These are phyloP conservation scores for Dictyostelium brefeldianum DNA, from an alignment of 78 protist genomes.

Conservation along the genomic window DNA sequence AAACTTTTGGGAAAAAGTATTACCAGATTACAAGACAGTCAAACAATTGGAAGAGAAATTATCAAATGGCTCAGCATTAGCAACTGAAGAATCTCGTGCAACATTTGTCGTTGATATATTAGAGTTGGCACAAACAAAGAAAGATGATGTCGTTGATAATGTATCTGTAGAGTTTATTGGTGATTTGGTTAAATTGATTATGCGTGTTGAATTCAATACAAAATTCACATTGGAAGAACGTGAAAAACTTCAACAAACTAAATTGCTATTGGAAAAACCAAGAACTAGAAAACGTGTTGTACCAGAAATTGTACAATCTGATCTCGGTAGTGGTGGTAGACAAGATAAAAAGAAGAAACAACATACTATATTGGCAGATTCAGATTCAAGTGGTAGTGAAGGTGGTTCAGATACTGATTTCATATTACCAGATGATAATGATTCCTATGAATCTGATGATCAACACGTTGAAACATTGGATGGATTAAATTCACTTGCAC, in stretches of 20 bases:
- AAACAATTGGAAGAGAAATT: conserved; percentile 69
- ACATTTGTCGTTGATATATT: conserved; percentile 48
- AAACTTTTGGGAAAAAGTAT: conserved; percentile 90
- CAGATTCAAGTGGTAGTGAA: conserved; percentile 24
- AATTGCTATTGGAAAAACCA: conserved; percentile 56
- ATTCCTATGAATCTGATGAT: conserved; percentile 21
- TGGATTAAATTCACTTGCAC: not conserved
- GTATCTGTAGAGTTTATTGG: conserved; percentile 61
- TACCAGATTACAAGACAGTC: conserved; percentile 84
- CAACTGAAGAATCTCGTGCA: conserved; percentile 46
- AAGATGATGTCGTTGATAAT: conserved; percentile 37
- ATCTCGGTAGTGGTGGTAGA: not conserved
- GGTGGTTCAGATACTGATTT: conserved; percentile 53
- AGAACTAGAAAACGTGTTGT: conserved; percentile 73
- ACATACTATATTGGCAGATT: not conserved
- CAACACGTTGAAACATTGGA: conserved; percentile 4
- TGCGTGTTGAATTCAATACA: conserved; percentile 69
- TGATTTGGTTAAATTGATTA: conserved; percentile 52
- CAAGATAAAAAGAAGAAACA: conserved; percentile 33
- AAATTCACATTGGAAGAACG: conserved; percentile 44
- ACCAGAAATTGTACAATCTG: conserved; percentile 52
- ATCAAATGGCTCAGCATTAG: not conserved
- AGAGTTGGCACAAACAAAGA: conserved; percentile 39
- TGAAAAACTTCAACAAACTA: conserved; percentile 39
- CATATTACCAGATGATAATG: conserved; percentile 16